Conservation (phyloP, 495 filamentous ascomycete genomes). For the Penicillium parvum region DNA sequence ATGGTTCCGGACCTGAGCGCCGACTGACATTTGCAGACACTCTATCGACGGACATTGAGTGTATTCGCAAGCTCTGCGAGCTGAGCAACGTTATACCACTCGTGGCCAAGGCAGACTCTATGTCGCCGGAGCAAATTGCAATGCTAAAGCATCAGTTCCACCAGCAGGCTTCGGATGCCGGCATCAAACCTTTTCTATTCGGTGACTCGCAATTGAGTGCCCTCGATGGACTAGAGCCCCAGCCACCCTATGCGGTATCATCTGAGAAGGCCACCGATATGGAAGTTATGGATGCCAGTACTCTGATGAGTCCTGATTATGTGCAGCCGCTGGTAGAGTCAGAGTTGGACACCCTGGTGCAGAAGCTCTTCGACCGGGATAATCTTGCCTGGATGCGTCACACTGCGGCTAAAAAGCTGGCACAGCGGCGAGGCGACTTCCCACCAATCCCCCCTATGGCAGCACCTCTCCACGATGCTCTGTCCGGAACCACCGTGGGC, state of each 20-base stretch:
- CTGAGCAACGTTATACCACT: slow-evolving; percentile 86
- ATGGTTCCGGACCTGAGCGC: slow-evolving; percentile 4
- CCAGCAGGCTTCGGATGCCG: slow-evolving; percentile 54
- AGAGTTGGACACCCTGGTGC: slow-evolving; percentile 68
- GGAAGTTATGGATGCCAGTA: slow-evolving; percentile 91
- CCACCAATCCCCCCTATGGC: slow-evolving; percentile 1
- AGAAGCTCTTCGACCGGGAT: slow-evolving; percentile 71
- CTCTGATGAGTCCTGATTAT: slow-evolving; percentile 93
- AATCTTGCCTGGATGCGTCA: slow-evolving; percentile 85
- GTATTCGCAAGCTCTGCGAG: slow-evolving; percentile 66
- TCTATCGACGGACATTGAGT: slow-evolving; percentile 69
- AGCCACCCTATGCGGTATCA: slow-evolving; percentile 72
- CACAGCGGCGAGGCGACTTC: slow-evolving; percentile 54
- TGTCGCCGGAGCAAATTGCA: slow-evolving; percentile 56
- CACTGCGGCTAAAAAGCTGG: slow-evolving; percentile 78
- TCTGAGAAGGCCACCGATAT: slow-evolving; percentile 70
- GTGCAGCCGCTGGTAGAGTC: slow-evolving; percentile 76
- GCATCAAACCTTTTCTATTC: slow-evolving; percentile 68
- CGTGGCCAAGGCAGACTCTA: slow-evolving; percentile 70
- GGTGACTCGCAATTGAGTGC: slow-evolving; percentile 33
- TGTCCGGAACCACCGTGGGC: slow-evolving; percentile 4
- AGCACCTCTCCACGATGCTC: slow-evolving; percentile 8
- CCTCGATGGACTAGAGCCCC: slow-evolving; percentile 18
- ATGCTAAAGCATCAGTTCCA: slow-evolving; percentile 53
- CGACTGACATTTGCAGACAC: slow-evolving; percentile 47